phyloP scores from a whole-genome alignment of 495 filamentous ascomycete species.

The Opeltia flavorubescens region DNA sequence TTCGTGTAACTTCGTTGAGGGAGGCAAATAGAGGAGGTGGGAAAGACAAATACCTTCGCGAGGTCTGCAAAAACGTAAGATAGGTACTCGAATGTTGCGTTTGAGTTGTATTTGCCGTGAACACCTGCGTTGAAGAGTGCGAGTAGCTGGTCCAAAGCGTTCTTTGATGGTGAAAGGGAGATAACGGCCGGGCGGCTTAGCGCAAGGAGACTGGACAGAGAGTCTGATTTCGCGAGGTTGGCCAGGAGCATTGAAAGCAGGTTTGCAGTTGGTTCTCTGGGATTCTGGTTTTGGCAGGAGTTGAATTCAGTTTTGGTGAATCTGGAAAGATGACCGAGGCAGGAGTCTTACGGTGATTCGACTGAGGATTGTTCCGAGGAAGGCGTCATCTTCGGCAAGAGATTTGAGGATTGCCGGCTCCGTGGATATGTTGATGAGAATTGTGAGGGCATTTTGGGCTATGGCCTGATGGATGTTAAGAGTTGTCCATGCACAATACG shows the following conservation, averaged over 20 bases:
- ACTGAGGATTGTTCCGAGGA: slow-evolving; percentile 56
- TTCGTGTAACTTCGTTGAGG: neutral
- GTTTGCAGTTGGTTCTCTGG: slow-evolving; percentile 63
- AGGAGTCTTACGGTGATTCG: slow-evolving; percentile 57
- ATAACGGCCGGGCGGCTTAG: slow-evolving; percentile 46
- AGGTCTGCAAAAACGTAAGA: slow-evolving; percentile 89
- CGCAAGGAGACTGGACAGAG: slow-evolving; percentile 48
- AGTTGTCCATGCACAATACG: neutral
- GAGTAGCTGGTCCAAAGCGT: slow-evolving; percentile 77
- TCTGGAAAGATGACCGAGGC: neutral
- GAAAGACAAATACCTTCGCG: slow-evolving; percentile 39
- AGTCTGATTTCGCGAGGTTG: slow-evolving; percentile 72
- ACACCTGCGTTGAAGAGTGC: slow-evolving; percentile 91
- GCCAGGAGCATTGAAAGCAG: slow-evolving; percentile 82
- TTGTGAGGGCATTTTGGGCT: slow-evolving; percentile 81
- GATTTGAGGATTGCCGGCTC: slow-evolving; percentile 57
- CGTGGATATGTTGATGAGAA: slow-evolving; percentile 79
- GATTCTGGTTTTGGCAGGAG: slow-evolving; percentile 26
- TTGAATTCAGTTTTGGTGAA: neutral
- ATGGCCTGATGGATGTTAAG: slow-evolving; percentile 45
- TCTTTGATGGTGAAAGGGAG: slow-evolving; percentile 46
- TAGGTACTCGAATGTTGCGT: slow-evolving; percentile 84
- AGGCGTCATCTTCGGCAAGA: slow-evolving; percentile 66
- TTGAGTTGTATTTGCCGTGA: slow-evolving; percentile 63
- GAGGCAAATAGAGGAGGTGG: neutral